phyloP scores from a whole-genome alignment of 352 stramenopile genomes.

The Phytopythium litorale region DNA sequence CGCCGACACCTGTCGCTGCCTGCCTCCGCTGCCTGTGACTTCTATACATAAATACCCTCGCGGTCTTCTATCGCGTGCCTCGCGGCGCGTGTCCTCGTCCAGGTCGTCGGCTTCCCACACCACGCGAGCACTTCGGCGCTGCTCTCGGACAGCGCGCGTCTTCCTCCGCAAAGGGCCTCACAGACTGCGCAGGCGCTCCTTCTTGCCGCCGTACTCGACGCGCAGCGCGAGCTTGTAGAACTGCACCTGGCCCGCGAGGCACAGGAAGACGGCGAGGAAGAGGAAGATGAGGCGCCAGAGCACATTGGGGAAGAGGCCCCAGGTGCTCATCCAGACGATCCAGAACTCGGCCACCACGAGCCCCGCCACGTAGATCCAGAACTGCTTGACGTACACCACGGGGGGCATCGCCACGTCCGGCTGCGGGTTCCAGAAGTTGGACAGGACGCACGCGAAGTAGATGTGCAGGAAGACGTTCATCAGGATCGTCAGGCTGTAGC shows the following conservation, averaged over 20 bases:
- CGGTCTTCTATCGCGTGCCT: background rate
- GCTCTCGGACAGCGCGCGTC: background rate
- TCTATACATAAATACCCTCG: slow-evolving; percentile 8
- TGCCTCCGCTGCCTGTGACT: slow-evolving; percentile 10
- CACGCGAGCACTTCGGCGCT: background rate
- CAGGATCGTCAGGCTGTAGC: slow-evolving; percentile 69
- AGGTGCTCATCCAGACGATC: slow-evolving; percentile 80
- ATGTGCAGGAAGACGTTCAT: slow-evolving; percentile 81
- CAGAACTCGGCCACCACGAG: slow-evolving; percentile 48
- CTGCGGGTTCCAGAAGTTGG: slow-evolving; percentile 70
- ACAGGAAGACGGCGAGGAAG: slow-evolving; percentile 44
- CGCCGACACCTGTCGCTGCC: no score
- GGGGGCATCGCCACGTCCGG: slow-evolving; percentile 57
- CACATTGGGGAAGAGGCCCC: slow-evolving; percentile 72
- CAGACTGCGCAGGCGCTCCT: slow-evolving; percentile 70
- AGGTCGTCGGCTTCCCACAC: no score
- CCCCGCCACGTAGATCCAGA: slow-evolving; percentile 63
- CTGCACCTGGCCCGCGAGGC: slow-evolving; percentile 56
- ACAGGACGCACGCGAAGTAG: slow-evolving; percentile 70
- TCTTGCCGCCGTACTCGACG: slow-evolving; percentile 75
- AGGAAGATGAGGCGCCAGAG: slow-evolving; percentile 69
- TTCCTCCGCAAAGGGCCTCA: slow-evolving; percentile 16
- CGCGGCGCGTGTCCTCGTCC: background rate
- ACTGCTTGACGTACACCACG: slow-evolving; percentile 62
- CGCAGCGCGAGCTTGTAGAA: slow-evolving; percentile 68